Conservation (phyloP, 192 early-diverging fungal genomes). For the Coemansia pectinata region DNA sequence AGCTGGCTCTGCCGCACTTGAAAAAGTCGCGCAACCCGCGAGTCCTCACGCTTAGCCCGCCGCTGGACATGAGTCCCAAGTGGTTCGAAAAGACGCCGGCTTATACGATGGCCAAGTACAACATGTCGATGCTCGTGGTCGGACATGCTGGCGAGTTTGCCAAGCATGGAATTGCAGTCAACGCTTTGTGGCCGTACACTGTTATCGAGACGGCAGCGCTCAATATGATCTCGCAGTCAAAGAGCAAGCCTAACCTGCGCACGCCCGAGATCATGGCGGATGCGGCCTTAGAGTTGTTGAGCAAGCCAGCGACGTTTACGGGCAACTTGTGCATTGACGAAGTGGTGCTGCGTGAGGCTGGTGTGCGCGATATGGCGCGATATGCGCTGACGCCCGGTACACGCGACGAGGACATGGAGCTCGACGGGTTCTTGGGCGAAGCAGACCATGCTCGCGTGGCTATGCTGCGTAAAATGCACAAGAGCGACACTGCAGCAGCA, state of each 20-base stretch:
- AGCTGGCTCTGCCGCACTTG: slow-evolving; percentile 67
- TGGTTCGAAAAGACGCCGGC: slow-evolving; percentile 72
- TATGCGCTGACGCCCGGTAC: slow-evolving; percentile 65
- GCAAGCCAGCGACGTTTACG: slow-evolving; percentile 59
- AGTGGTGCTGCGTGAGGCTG: slow-evolving; percentile 66
- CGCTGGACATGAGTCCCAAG: slow-evolving; percentile 64
- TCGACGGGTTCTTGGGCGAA: slow-evolving; percentile 65
- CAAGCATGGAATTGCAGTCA: slow-evolving; percentile 70
- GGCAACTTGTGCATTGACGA: slow-evolving; percentile 84
- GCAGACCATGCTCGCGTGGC: slow-evolving; percentile 8
- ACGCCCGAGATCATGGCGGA: slow-evolving; percentile 77
- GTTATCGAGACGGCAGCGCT: slow-evolving; percentile 75
- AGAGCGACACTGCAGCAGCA: neutral
- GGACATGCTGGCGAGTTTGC: slow-evolving; percentile 72
- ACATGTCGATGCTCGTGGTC: slow-evolving; percentile 75
- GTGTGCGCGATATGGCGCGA: slow-evolving; percentile 69
- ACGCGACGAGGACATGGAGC: slow-evolving; percentile 57
- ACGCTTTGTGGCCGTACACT: slow-evolving; percentile 75
- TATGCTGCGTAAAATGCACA: slow-evolving; percentile 4
- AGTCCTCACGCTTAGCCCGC: slow-evolving; percentile 73
- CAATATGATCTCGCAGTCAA: slow-evolving; percentile 27
- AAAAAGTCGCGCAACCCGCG: slow-evolving; percentile 70
- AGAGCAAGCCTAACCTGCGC: slow-evolving; percentile 16
- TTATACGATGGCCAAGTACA: slow-evolving; percentile 71
- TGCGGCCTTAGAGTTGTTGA: slow-evolving; percentile 68